Conservation (phyloP, 2,329 filamentous ascomycete species). For the Aspergillus fructus region DNA sequence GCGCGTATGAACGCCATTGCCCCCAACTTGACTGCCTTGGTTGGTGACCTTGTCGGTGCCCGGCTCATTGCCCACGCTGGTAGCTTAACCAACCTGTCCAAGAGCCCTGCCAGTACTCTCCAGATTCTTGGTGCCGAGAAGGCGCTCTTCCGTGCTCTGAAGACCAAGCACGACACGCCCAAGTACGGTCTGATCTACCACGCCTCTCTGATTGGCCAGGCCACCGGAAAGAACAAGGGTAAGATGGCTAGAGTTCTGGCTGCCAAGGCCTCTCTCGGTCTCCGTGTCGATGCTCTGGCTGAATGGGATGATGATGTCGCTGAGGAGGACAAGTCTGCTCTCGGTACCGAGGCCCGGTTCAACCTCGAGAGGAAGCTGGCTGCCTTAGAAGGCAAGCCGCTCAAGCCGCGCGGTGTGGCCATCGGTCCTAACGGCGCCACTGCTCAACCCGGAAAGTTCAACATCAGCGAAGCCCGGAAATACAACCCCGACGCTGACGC, state of each 20-base stretch:
- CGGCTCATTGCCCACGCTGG: slow-evolving; percentile 93
- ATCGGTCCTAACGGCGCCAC: slow-evolving; percentile 72
- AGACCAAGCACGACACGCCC: slow-evolving; percentile 98
- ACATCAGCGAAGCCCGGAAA: slow-evolving; percentile 86
- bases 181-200: slow-evolving; percentile 97
- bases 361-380: slow-evolving; percentile 52
- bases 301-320: slow-evolving; percentile 76
- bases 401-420: slow-evolving; percentile 71
- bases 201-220: slow-evolving; percentile 90
- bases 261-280: slow-evolving; percentile 86
- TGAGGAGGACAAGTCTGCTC: slow-evolving; percentile 82
- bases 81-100: slow-evolving; percentile 90
- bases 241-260: slow-evolving; percentile 98
- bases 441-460: slow-evolving; percentile 66
- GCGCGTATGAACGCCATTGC: slow-evolving; percentile 96
- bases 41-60: slow-evolving; percentile 91
- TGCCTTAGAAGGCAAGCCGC: slow-evolving; percentile 81
- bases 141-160: slow-evolving; percentile 94
- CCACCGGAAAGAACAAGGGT: slow-evolving; percentile 97
- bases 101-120: slow-evolving; percentile 91
- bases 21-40: slow-evolving; percentile 88
- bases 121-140: slow-evolving; percentile 99
- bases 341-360: slow-evolving; percentile 64
- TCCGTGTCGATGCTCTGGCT: slow-evolving; percentile 86
- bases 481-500: slow-evolving; percentile 96